phyloP scores from a whole-genome alignment of 2,329 filamentous ascomycete genomes.

The Ustulina deusta region DNA sequence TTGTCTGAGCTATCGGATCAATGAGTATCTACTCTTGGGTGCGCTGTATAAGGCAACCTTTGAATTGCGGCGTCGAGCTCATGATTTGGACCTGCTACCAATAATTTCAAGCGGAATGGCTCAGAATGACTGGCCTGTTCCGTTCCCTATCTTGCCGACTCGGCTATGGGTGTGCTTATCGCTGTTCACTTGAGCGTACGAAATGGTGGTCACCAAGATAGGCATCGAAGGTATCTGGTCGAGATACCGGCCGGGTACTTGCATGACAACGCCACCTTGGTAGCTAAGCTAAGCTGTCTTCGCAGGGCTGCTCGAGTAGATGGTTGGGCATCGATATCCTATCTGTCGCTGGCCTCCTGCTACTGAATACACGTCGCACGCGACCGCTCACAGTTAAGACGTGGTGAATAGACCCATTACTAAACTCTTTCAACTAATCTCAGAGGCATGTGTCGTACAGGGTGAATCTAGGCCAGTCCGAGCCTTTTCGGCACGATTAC shows the following conservation, averaged over 20 bases:
- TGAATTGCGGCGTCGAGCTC: background rate
- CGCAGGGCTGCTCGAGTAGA: background rate
- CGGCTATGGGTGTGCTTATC: background rate
- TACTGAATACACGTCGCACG: background rate
- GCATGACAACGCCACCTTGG: background rate
- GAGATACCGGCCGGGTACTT: conserved; percentile 5
- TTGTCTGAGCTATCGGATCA: background rate
- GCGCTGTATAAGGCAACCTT: background rate
- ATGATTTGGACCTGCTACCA: background rate
- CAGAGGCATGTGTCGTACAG: conserved; percentile 3
- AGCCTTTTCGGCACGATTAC: background rate
- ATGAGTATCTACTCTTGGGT: background rate
- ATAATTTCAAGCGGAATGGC: background rate
- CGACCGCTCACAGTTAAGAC: background rate
- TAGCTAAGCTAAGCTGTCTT: background rate
- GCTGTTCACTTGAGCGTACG: background rate
- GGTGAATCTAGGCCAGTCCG: background rate
- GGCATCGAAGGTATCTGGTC: background rate
- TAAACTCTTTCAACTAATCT: background rate
- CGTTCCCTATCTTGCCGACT: background rate
- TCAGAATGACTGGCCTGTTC: background rate
- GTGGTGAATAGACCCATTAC: background rate
- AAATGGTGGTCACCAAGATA: background rate
- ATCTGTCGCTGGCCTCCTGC: background rate
- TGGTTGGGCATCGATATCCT: background rate